These are phyloP conservation scores for Trichoderma arundinaceum DNA, from an alignment of 2,329 filamentous ascomycete genomes.

Conservation along the genomic window DNA sequence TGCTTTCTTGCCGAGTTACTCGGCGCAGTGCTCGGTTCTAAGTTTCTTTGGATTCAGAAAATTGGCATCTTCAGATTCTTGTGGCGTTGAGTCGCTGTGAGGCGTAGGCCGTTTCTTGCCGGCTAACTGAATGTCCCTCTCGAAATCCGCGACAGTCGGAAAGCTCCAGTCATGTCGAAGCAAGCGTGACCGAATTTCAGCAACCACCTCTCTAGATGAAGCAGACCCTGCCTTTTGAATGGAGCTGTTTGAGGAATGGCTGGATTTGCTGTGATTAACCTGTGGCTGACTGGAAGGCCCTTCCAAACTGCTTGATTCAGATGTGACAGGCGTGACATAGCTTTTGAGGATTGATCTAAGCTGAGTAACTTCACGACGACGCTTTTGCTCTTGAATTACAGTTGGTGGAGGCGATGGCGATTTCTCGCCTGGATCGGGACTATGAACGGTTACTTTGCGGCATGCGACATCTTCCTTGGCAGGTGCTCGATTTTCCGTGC, in stretches of 20 bases:
- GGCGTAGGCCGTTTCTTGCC: not conserved
- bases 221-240: not conserved
- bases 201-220: constrained; percentile 36
- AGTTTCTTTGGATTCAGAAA: constrained; percentile 24
- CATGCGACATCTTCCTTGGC: constrained; percentile 26
- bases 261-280: constrained; percentile 37
- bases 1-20: not conserved
- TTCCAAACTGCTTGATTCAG: not conserved
- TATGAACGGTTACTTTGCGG: constrained; percentile 45
- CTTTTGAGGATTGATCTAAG: constrained; percentile 47
- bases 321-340: not conserved
- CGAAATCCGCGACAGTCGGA: constrained; percentile 40
- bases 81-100: not conserved
- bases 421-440: constrained; percentile 37
- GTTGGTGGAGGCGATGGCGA: constrained; percentile 42
- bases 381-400: constrained; percentile 46
- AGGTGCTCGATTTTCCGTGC: not conserved
- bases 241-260: constrained; percentile 35
- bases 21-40: not conserved
- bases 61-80: constrained; percentile 7
- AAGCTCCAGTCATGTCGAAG: constrained; percentile 35
- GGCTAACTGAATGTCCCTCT: constrained; percentile 32
- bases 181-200: constrained; percentile 41
- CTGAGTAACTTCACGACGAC: constrained; percentile 41
- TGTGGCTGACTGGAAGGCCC: not conserved